A percentile compares a stretch with the other conserved stretches of the same genome.
Conservation (phyloP, 805 yeast species). For the Kluyveromyces nonfermentans region DNA sequence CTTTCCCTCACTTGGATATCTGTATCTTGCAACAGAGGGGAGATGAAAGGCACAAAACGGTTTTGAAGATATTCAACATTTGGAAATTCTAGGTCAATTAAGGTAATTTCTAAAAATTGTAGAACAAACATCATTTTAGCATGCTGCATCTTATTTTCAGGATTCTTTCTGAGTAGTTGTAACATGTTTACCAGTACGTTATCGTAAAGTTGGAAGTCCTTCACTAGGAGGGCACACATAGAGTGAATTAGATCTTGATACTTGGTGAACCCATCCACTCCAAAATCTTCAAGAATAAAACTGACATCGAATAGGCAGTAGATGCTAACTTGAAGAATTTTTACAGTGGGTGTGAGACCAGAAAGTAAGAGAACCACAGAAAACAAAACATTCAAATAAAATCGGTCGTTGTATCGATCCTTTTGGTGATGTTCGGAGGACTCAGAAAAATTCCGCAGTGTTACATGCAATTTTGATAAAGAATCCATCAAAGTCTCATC, state of each 20-base stretch:
- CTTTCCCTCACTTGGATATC: slow-evolving; percentile 16
- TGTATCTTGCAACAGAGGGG: slow-evolving; percentile 5
- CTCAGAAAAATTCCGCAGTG: slow-evolving; percentile 9
- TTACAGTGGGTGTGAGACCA: slow-evolving; percentile 1
- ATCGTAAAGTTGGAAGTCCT: background rate
- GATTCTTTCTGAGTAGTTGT: slow-evolving; percentile 6
- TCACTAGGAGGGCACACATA: slow-evolving; percentile 9
- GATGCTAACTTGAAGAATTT: slow-evolving; percentile 11
- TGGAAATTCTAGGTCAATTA: slow-evolving; percentile 3
- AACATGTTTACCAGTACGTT: slow-evolving; percentile 10
- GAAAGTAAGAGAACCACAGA: slow-evolving; percentile 11
- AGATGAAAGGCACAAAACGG: slow-evolving; percentile 9
- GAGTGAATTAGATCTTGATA: slow-evolving; percentile 19
- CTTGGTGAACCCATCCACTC: slow-evolving; percentile 19
- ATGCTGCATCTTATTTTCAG: slow-evolving; percentile 13
- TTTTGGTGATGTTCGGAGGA: slow-evolving; percentile 10
- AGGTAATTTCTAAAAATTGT: slow-evolving; percentile 16
- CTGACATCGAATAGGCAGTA: slow-evolving; percentile 14
- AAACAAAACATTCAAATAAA: slow-evolving; percentile 15
- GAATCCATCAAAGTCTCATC: slow-evolving; percentile 1
- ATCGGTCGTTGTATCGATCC: slow-evolving; percentile 10
- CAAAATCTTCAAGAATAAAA: slow-evolving; percentile 20
- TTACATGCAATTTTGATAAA: slow-evolving; percentile 7
- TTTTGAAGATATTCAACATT: slow-evolving; percentile 5
- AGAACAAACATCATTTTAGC: slow-evolving; percentile 19